Percentiles rank a stretch among this genome's conserved stretches.
Conservation (phyloP, 371 early-diverging fungal genomes). For the Mortierella sp. region DNA sequence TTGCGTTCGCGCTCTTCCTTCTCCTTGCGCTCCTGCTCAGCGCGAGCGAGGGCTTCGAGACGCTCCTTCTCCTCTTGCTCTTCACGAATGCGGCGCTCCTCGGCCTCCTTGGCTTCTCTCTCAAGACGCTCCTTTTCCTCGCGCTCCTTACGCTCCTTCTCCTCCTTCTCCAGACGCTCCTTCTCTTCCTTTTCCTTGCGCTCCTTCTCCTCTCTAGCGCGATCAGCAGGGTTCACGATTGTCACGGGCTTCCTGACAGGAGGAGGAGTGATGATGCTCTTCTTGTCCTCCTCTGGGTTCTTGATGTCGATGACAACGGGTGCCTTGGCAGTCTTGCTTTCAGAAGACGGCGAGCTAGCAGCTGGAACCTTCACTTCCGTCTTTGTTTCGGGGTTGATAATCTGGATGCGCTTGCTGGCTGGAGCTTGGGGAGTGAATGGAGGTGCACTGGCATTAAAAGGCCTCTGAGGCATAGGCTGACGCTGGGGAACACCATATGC, state of each 20-base stretch:
- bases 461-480: constrained; percentile 26
- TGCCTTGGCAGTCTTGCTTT: constrained; percentile 48
- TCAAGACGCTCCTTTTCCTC: constrained; percentile 57
- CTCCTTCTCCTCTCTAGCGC: constrained; percentile 52
- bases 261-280: constrained; percentile 55
- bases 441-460: constrained; percentile 39
- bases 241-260: constrained; percentile 65
- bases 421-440: constrained; percentile 62
- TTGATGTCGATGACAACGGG: constrained; percentile 41
- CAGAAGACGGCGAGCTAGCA: constrained; percentile 43
- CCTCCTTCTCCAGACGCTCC: constrained; percentile 63
- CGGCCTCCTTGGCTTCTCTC: constrained; percentile 52
- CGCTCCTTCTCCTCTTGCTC: constrained; percentile 46
- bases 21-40: constrained; percentile 51
- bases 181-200: constrained; percentile 58
- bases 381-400: constrained; percentile 81
- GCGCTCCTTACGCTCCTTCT: constrained; percentile 55
- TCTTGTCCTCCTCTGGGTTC: constrained; percentile 54
- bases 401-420: constrained; percentile 69
- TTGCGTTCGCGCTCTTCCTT: constrained; percentile 39
- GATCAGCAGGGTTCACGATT: constrained; percentile 70
- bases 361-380: constrained; percentile 67
- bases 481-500: constrained; percentile 45
- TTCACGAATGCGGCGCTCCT: constrained; percentile 33
- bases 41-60: constrained; percentile 36